Percentiles rank a stretch among this genome's conserved stretches.
Evolutionary conservation across 495 filamentous ascomycete genomes (phyloP).

Genomic region (Aspergillus coremiiformis): DNA sequence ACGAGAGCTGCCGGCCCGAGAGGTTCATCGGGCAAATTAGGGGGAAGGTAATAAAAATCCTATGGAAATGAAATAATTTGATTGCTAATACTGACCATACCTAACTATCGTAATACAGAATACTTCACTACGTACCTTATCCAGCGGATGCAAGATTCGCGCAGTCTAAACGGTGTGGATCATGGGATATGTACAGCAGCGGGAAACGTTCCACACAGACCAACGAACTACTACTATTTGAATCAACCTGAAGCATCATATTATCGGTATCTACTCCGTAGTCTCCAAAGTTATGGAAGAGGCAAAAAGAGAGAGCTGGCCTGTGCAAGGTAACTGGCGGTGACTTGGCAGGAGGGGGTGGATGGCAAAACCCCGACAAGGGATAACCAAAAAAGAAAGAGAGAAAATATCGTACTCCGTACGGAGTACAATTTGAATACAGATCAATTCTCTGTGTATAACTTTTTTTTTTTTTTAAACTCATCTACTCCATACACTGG

Average conservation of each 20-base stretch:
- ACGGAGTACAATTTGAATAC: not conserved
- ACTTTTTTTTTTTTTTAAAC: no score
- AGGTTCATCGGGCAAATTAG: constrained; percentile 1
- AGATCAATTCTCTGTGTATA: constrained; percentile 2
- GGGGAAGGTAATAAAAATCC: not conserved
- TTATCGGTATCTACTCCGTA: not conserved
- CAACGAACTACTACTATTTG: constrained; percentile 7
- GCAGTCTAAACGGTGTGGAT: constrained; percentile 20
- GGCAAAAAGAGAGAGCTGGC: not conserved
- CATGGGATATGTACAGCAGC: constrained; percentile 14
- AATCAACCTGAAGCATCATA: not conserved
- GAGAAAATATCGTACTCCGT: not conserved
- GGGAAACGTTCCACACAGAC: constrained; percentile 17
- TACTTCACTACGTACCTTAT: not conserved
- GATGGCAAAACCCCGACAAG: not conserved
- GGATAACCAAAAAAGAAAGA: not conserved
- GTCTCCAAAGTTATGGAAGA: not conserved
- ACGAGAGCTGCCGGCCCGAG: not conserved
- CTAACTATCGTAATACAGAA: no score
- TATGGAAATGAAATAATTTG: not conserved
- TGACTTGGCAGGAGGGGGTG: constrained; percentile 5
- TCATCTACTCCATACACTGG: no score
- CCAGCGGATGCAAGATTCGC: constrained; percentile 18
- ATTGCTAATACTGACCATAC: not conserved
- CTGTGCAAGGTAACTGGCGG: constrained; percentile 6